phyloP scores from a whole-genome alignment of 2,329 filamentous ascomycete species.

The Phaeophleospora eucalypticola region DNA sequence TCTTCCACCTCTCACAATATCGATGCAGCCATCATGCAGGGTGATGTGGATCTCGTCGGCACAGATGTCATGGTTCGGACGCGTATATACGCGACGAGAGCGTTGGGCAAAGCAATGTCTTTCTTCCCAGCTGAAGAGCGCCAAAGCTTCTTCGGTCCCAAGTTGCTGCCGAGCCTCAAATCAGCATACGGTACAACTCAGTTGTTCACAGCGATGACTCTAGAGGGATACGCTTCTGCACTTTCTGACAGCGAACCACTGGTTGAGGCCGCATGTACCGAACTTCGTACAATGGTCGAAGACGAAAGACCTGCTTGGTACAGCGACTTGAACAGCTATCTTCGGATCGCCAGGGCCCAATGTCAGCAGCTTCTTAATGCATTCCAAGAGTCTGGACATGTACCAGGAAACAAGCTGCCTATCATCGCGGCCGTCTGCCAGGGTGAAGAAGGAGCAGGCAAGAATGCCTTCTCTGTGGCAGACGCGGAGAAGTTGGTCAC shows the following conservation, averaged over 20 bases:
- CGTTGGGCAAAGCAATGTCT: conserved; percentile 79
- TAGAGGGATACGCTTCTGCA: conserved; percentile 79
- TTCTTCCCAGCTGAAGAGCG: conserved; percentile 61
- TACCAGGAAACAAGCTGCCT: conserved; percentile 70
- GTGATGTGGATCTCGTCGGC: conserved; percentile 91
- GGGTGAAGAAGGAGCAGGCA: conserved; percentile 85
- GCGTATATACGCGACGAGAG: conserved; percentile 78
- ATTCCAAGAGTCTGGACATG: conserved; percentile 86
- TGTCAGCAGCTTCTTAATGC: conserved; percentile 85
- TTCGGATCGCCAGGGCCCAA: conserved; percentile 84
- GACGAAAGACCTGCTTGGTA: conserved; percentile 77
- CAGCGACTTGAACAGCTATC: conserved; percentile 81
- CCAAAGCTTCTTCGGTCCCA: conserved; percentile 61
- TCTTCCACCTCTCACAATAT: conserved; percentile 75
- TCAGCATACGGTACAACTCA: conserved; percentile 82
- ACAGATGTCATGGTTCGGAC: conserved; percentile 84
- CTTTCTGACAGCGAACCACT: conserved; percentile 44
- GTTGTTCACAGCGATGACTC: conserved; percentile 72
- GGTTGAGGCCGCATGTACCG: conserved; percentile 57
- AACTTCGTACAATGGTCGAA: conserved; percentile 73
- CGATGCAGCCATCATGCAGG: conserved; percentile 95
- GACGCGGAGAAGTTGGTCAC: conserved; percentile 84
- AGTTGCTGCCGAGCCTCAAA: conserved; percentile 61
- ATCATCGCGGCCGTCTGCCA: conserved; percentile 86
- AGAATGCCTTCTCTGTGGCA: conserved; percentile 81